Percentiles rank a stretch among this genome's conserved stretches.
Conservation (phyloP, 345 rosid genomes). For the Conringia planisiliqua region DNA sequence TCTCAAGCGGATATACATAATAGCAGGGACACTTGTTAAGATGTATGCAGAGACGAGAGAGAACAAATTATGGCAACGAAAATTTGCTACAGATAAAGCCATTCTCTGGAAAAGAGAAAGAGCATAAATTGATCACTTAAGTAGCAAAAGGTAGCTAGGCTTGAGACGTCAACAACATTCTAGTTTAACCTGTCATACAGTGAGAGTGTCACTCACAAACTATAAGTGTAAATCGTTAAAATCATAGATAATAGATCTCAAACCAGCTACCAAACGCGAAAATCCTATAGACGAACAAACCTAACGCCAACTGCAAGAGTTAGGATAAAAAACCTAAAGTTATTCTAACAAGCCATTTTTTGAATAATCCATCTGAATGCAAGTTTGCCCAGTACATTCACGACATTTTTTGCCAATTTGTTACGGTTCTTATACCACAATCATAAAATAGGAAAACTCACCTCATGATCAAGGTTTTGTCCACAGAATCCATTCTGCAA, state of each 20-base stretch:
- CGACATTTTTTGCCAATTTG: conserved; percentile 24
- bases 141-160: not conserved
- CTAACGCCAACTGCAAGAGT: not conserved
- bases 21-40: conserved; percentile 40
- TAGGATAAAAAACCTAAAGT: conserved; percentile 42
- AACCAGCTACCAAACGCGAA: not conserved
- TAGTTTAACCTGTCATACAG: not conserved
- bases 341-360: conserved; percentile 41
- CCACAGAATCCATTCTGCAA: conserved; percentile 30
- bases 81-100: not conserved
- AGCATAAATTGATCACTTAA: not conserved
- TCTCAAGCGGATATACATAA: conserved; percentile 43
- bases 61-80: not conserved
- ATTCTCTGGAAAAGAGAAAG: not conserved
- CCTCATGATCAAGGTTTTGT: conserved; percentile 45
- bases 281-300: not conserved
- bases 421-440: conserved; percentile 24
- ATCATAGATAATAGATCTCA: conserved; percentile 14
- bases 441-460: conserved; percentile 42
- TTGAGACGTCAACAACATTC: not conserved
- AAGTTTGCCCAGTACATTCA: conserved; percentile 35
- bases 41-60: not conserved
- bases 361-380: conserved; percentile 34
- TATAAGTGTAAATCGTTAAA: not conserved
- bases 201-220: not conserved